Conservation (phyloP, 225 moss, liverwort and hornwort genomes). For the Antitrichia curtipendula region DNA sequence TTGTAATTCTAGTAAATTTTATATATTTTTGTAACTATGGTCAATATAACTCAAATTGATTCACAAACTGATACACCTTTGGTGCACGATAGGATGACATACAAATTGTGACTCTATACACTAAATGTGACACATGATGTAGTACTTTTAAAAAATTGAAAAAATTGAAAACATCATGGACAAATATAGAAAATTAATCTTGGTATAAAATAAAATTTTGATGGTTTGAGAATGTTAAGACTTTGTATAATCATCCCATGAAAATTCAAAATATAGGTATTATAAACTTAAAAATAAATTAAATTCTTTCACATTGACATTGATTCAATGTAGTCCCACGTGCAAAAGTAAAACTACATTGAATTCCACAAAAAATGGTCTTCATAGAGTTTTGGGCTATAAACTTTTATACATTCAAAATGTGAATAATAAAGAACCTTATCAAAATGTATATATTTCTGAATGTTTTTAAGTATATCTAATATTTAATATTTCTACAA, state of each 20-base stretch:
- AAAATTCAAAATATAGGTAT: too few relatives aligned
- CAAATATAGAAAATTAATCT: not conserved
- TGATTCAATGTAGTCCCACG: too few relatives aligned
- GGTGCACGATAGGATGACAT: fast-evolving
- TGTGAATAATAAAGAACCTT: not conserved
- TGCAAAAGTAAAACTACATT: too few relatives aligned
- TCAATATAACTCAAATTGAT: not conserved
- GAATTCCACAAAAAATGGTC: not conserved
- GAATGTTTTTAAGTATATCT: too few relatives aligned
- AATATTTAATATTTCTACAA: fast-evolving
- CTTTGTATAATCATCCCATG: fast-evolving
- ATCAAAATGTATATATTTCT: too few relatives aligned
- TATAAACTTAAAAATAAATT: too few relatives aligned
- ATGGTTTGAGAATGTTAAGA: too few relatives aligned
- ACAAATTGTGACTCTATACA: fast-evolving
- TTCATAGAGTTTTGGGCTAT: not conserved
- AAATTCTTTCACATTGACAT: too few relatives aligned
- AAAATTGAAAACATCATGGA: not conserved
- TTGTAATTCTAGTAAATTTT: not conserved
- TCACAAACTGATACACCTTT: too few relatives aligned
- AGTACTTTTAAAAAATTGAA: too few relatives aligned
- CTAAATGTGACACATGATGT: fast-evolving
- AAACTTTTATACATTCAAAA: not conserved
- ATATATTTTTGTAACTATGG: not conserved
- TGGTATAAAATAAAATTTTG: not conserved